These are phyloP conservation scores for Agaricus subrufescens DNA, from an alignment of 768 basidiomycete genomes.

Conservation along the genomic window DNA sequence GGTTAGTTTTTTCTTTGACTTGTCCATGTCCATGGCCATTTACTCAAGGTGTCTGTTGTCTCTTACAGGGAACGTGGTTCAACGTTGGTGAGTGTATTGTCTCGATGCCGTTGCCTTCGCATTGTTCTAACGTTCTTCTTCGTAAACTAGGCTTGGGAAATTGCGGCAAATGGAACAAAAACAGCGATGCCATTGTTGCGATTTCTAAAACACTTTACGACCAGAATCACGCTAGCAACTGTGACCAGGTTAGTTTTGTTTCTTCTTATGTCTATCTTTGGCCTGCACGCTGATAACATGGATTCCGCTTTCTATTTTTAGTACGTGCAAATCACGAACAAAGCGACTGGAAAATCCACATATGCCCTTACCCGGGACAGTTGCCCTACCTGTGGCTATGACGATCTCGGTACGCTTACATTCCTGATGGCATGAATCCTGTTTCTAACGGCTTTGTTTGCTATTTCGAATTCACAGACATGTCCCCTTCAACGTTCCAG, in stretches of 20 bases:
- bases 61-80: constrained; percentile 63
- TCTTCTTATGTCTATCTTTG: constrained; percentile 10
- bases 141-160: constrained; percentile 44
- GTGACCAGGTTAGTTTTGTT: constrained; percentile 45
- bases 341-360: constrained; percentile 43
- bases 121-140: constrained; percentile 1
- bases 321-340: constrained; percentile 60
- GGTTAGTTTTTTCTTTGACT: constrained; percentile 31
- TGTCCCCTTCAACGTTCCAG: constrained; percentile 61
- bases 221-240: constrained; percentile 45
- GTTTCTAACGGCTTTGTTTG: too few relatives aligned
- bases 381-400: constrained; percentile 48
- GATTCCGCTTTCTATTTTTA: constrained; percentile 19
- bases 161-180: constrained; percentile 49
- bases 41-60: constrained; percentile 10
- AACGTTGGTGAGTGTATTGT: constrained; percentile 34
- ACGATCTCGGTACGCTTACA: constrained; percentile 49
- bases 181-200: constrained; percentile 57
- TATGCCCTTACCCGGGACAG: constrained; percentile 52
- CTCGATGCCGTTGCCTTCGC: not conserved
- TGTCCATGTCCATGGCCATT: not conserved
- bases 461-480: constrained; percentile 38
- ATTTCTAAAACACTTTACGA: constrained; percentile 52
- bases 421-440: not conserved
- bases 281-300: constrained; percentile 7